These are phyloP conservation scores for Rhizopogon vulgaris DNA, from an alignment of 768 basidiomycete genomes.

Conservation along the genomic window DNA sequence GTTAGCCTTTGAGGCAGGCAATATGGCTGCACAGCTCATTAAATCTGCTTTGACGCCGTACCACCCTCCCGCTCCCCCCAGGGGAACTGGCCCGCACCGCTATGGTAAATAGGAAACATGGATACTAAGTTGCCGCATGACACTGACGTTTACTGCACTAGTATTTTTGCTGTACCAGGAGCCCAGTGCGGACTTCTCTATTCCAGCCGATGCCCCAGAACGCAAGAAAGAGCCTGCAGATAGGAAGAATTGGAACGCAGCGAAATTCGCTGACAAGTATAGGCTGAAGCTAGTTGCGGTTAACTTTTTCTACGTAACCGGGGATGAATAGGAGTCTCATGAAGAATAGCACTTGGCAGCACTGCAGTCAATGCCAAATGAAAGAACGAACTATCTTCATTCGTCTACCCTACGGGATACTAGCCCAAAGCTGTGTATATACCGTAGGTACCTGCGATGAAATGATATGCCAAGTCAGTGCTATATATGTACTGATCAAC, in stretches of 20 bases:
- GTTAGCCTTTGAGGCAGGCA: constrained; percentile 24
- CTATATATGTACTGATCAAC: too few relatives aligned
- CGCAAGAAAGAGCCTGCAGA: constrained; percentile 36
- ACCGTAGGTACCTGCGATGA: too few relatives aligned
- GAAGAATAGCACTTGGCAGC: neutral
- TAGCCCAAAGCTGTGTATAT: too few relatives aligned
- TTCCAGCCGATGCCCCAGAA: constrained; percentile 43
- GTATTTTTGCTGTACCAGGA: constrained; percentile 61
- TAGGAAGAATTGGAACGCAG: constrained; percentile 50
- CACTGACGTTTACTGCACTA: constrained; percentile 3
- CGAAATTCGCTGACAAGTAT: constrained; percentile 44
- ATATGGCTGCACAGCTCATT: constrained; percentile 34
- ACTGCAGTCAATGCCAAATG: too few relatives aligned
- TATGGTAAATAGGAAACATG: constrained; percentile 38
- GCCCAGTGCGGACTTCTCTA: constrained; percentile 33
- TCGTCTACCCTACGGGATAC: too few relatives aligned
- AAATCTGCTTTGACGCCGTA: constrained; percentile 49
- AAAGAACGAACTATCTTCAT: too few relatives aligned
- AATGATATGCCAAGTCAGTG: neutral
- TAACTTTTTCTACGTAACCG: constrained; percentile 45
- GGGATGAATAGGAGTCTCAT: constrained; percentile 10
- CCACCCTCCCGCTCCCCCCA: constrained; percentile 48
- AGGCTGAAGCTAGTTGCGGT: constrained; percentile 53
- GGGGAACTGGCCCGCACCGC: constrained; percentile 48
- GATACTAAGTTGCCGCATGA: neutral